These are phyloP conservation scores for Symbiotaphrina buchneri DNA, from an alignment of 495 filamentous ascomycete species.

Conservation along the genomic window DNA sequence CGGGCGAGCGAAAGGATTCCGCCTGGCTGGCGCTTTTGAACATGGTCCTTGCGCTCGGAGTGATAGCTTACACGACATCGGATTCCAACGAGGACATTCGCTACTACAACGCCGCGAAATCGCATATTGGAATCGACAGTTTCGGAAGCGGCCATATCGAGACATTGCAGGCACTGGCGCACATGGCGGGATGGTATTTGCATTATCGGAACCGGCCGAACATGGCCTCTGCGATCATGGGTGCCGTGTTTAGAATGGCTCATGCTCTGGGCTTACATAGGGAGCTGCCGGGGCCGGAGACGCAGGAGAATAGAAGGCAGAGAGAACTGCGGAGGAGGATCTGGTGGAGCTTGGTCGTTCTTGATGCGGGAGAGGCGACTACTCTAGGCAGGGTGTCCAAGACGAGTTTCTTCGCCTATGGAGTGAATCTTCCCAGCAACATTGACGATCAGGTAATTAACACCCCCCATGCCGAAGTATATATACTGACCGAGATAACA, in stretches of 20 bases:
- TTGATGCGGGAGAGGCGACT: too few species aligned
- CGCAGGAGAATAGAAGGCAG: too few species aligned
- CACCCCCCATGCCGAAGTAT: too few species aligned
- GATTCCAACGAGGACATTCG: conserved; percentile 49
- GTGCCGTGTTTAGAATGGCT: conserved; percentile 47
- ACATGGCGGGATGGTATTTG: conserved; percentile 58
- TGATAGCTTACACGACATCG: conserved; percentile 43
- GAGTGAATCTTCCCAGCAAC: neutral
- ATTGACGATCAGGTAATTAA: neutral
- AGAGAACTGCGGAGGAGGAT: too few species aligned
- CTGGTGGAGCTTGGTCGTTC: too few species aligned
- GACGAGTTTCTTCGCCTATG: too few species aligned
- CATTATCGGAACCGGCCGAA: conserved; percentile 65
- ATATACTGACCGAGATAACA: too few species aligned
- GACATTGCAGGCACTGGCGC: conserved; percentile 42
- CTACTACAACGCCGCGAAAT: conserved; percentile 50
- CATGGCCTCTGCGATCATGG: conserved; percentile 43
- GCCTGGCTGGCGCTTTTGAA: conserved; percentile 60
- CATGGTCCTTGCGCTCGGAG: conserved; percentile 62
- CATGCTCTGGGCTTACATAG: conserved; percentile 52
- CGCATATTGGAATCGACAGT: conserved; percentile 40
- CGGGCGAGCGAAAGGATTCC: conserved; percentile 39
- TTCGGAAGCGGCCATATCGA: conserved; percentile 50
- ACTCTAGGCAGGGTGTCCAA: too few species aligned
- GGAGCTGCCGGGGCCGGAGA: conserved; percentile 44